Evolutionary conservation across 768 basidiomycete genomes (phyloP).

Genomic region (Hygrocybe coccinea): DNA sequence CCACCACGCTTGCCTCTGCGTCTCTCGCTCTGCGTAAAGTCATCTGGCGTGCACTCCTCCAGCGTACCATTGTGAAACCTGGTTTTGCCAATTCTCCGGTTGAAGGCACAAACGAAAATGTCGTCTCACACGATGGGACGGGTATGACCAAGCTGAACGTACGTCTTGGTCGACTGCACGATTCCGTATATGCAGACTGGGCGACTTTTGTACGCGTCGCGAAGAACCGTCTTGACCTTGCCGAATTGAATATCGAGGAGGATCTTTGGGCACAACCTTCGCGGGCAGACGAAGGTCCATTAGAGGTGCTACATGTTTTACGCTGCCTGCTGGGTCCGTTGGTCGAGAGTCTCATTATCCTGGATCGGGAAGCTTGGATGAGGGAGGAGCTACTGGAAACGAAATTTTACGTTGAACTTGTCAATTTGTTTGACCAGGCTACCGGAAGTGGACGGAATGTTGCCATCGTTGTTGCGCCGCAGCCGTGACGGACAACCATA

Average conservation of each 20-base stretch:
- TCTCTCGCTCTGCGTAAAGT: conserved; percentile 61
- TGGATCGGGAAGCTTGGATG: conserved; percentile 61
- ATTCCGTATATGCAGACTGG: conserved; percentile 49
- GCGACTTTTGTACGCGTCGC: conserved; percentile 38
- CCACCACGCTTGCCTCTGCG: conserved; percentile 31
- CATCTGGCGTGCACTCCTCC: conserved; percentile 58
- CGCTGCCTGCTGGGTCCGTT: conserved; percentile 66
- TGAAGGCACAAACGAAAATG: too few relatives aligned
- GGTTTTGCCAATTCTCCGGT: too few relatives aligned
- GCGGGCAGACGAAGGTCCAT: conserved; percentile 29
- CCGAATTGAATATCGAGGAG: conserved; percentile 17
- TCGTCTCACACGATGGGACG: background rate
- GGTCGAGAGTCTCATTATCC: conserved; percentile 59
- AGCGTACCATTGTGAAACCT: background rate
- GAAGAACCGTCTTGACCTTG: background rate
- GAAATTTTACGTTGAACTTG: conserved; percentile 32
- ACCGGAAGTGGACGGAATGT: conserved; percentile 71
- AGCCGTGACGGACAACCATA: background rate
- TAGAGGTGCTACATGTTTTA: conserved; percentile 60
- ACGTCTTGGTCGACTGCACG: conserved; percentile 45
- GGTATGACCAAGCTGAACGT: background rate
- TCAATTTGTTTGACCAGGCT: conserved; percentile 70
- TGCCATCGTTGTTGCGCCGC: conserved; percentile 50
- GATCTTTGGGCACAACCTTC: conserved; percentile 11
- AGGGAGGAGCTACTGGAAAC: conserved; percentile 32